phyloP scores from a whole-genome alignment of 1,284 basidiomycete genomes.

The Boletellus deceptivus region DNA sequence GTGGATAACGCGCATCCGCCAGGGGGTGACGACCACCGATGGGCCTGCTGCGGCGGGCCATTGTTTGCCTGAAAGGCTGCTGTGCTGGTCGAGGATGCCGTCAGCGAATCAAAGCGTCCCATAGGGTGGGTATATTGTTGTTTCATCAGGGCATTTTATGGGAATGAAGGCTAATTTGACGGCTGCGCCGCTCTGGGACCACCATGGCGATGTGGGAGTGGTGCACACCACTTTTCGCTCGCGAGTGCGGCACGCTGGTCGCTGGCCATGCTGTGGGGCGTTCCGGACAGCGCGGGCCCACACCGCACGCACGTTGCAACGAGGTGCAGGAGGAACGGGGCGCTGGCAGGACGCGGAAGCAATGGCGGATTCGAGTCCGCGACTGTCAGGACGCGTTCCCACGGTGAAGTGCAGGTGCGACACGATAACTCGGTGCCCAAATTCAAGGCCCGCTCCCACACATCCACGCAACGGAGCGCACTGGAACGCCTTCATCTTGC shows the following conservation, averaged over 20 bases:
- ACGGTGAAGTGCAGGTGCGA: conserved; percentile 34
- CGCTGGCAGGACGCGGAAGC: conserved; percentile 35
- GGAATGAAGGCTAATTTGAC: conserved; percentile 24
- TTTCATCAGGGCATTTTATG: conserved; percentile 18
- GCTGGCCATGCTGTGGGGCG: background rate
- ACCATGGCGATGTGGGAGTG: background rate
- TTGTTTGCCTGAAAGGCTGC: conserved; percentile 11
- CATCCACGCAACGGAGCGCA: conserved; percentile 30
- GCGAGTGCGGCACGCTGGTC: no score
- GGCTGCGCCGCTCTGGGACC: conserved; percentile 16
- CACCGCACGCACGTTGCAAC: conserved; percentile 2
- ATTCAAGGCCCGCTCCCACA: conserved; percentile 40
- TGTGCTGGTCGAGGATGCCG: conserved; percentile 14
- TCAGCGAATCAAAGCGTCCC: conserved; percentile 14
- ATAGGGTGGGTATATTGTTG: conserved; percentile 6
- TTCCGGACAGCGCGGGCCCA: background rate
- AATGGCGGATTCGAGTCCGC: conserved; percentile 34
- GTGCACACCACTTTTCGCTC: background rate
- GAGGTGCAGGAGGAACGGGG: conserved; percentile 17
- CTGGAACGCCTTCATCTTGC: conserved; percentile 8
- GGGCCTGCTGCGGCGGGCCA: background rate
- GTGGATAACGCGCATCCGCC: no score
- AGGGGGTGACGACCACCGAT: no score
- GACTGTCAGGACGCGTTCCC: conserved; percentile 29
- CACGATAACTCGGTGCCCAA: conserved; percentile 41